These are phyloP conservation scores for Saccharomyces eubayanus DNA, from an alignment of 805 yeast genomes.

Conservation along the genomic window DNA sequence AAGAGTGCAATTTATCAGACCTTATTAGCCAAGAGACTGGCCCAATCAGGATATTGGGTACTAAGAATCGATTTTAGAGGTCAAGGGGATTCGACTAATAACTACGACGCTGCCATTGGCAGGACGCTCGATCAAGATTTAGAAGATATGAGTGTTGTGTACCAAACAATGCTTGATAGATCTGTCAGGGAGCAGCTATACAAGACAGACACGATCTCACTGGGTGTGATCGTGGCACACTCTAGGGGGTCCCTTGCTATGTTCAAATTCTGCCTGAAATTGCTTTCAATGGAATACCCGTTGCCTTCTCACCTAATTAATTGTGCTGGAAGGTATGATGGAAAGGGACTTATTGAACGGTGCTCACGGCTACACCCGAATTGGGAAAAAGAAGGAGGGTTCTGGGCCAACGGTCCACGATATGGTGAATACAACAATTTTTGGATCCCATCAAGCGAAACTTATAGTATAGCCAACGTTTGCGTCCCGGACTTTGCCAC, in stretches of 20 bases:
- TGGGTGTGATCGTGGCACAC: slow-evolving; percentile 62
- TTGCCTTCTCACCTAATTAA: slow-evolving; percentile 43
- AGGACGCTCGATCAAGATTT: slow-evolving; percentile 57
- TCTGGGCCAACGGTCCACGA: slow-evolving; percentile 36
- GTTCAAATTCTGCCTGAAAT: slow-evolving; percentile 46
- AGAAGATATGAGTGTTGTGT: slow-evolving; percentile 52
- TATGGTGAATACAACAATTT: slow-evolving; percentile 40
- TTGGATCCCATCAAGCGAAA: slow-evolving; percentile 43
- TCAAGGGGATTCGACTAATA: slow-evolving; percentile 66
- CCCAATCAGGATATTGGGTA: slow-evolving; percentile 54
- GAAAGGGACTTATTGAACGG: slow-evolving; percentile 39
- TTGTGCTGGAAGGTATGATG: slow-evolving; percentile 61
- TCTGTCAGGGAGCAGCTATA: slow-evolving; percentile 21
- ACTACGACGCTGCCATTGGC: slow-evolving; percentile 33
- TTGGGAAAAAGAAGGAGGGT: slow-evolving; percentile 38
- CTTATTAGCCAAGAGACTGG: slow-evolving; percentile 49
- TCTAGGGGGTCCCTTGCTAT: slow-evolving; percentile 73
- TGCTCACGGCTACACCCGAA: slow-evolving; percentile 29
- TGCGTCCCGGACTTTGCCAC: slow-evolving; percentile 37
- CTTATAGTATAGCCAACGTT: slow-evolving; percentile 40
- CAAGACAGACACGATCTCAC: slow-evolving; percentile 27
- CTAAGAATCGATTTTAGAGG: slow-evolving; percentile 80
- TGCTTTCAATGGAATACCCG: slow-evolving; percentile 37
- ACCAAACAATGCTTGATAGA: slow-evolving; percentile 28
- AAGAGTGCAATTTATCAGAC: slow-evolving; percentile 70